These are phyloP conservation scores for Leishmania amazonensis DNA, from an alignment of 208 protist genomes.

Conservation along the genomic window DNA sequence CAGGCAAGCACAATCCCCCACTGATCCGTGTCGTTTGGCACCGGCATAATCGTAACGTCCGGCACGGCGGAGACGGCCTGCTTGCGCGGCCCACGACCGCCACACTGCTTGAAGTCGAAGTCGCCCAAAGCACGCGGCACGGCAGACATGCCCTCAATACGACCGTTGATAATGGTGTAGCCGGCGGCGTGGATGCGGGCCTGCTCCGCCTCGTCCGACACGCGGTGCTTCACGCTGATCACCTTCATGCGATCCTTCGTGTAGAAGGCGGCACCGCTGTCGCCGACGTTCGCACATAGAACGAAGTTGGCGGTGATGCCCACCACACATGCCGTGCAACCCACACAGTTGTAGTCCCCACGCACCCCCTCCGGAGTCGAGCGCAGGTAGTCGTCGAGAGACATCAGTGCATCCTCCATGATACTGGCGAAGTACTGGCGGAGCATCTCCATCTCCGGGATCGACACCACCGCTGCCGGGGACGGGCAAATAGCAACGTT, in stretches of 20 bases:
- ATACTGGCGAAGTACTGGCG: conserved; percentile 66
- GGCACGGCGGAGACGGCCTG: conserved; percentile 76
- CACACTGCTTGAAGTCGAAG: conserved; percentile 91
- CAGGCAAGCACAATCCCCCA: conserved; percentile 83
- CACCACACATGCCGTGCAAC: conserved; percentile 81
- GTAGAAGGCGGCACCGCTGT: conserved; percentile 79
- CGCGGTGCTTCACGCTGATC: conserved; percentile 70
- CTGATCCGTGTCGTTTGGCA: conserved; percentile 44
- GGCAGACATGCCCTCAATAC: conserved; percentile 82
- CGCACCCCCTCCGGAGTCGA: conserved; percentile 48
- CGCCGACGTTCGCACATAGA: conserved; percentile 80
- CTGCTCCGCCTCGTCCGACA: conserved; percentile 49
- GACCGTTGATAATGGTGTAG: conserved; percentile 49
- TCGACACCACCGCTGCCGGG: conserved; percentile 28
- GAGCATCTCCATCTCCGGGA: conserved; percentile 69
- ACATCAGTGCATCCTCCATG: conserved; percentile 77
- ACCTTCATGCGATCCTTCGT: conserved; percentile 37
- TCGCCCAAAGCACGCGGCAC: conserved; percentile 83
- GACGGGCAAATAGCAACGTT: conserved; percentile 12
- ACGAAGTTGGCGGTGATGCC: conserved; percentile 78
- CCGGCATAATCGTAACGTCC: conserved; percentile 66
- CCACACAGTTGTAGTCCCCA: conserved; percentile 74
- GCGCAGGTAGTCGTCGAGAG: conserved; percentile 58
- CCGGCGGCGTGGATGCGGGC: conserved; percentile 63
- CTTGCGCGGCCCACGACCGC: conserved; percentile 42